phyloP scores from a whole-genome alignment of 2,329 filamentous ascomycete genomes.

The Coniella vitis region DNA sequence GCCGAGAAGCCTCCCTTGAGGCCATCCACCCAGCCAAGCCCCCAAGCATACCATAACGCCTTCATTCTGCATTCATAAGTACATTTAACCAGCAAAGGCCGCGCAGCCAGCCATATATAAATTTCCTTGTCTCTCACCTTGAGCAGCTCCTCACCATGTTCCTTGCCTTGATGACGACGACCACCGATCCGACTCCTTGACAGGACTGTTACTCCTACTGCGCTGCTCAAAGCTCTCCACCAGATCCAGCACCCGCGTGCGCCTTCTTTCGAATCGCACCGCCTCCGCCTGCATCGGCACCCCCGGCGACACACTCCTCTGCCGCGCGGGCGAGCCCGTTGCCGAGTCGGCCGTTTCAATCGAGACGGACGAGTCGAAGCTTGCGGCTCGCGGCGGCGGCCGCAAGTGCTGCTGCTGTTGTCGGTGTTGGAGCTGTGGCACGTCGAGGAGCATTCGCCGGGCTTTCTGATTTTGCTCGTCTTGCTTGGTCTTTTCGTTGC shows the following conservation, averaged over 20 bases:
- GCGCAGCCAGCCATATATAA: no score
- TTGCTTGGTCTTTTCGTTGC: conserved; percentile 1
- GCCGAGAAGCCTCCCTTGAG: no score
- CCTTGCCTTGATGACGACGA: conserved; percentile 2
- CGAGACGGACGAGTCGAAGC: no score
- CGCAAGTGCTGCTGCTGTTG: no score
- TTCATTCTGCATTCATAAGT: no score
- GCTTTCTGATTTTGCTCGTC: background rate
- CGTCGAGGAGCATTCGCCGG: conserved; percentile 1
- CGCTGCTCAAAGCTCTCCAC: conserved; percentile 47
- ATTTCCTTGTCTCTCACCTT: no score
- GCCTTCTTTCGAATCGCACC: conserved; percentile 30
- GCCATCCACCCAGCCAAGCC: background rate
- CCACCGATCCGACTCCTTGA: background rate
- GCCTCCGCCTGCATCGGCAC: conserved; percentile 15
- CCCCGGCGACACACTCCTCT: conserved; percentile 13
- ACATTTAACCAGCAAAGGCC: no score
- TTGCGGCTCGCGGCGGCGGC: no score
- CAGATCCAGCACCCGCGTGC: conserved; percentile 46
- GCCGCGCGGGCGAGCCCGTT: conserved; percentile 1
- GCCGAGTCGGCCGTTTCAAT: background rate
- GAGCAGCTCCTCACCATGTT: background rate
- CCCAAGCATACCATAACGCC: no score
- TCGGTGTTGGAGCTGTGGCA: conserved; percentile 1
- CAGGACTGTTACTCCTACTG: conserved; percentile 36